These are phyloP conservation scores for Tetrastigma voinierianum DNA, from an alignment of 164 flowering plant species.

Conservation along the genomic window DNA sequence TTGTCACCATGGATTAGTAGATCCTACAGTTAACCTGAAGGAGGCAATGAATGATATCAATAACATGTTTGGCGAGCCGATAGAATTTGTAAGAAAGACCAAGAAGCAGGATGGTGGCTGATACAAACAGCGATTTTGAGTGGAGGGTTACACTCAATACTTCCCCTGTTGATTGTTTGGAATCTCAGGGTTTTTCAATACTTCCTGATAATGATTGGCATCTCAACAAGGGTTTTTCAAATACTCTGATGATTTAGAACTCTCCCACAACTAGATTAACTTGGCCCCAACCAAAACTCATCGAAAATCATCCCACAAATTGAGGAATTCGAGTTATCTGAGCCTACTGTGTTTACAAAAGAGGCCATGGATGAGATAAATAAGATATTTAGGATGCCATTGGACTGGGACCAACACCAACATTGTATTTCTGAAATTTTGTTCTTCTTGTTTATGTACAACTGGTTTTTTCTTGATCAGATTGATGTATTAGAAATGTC, in stretches of 20 bases:
- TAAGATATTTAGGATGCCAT: slow-evolving; percentile 82
- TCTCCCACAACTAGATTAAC: no score
- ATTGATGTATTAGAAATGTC: no score
- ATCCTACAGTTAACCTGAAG: slow-evolving; percentile 90
- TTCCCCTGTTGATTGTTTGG: slow-evolving; percentile 51
- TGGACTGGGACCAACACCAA: slow-evolving; percentile 43
- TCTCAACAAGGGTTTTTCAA: slow-evolving; percentile 41
- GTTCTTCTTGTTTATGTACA: neutral
- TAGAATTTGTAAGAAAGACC: slow-evolving; percentile 68
- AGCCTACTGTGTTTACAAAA: slow-evolving; percentile 76
- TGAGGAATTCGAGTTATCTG: slow-evolving; percentile 56
- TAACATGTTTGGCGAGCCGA: slow-evolving; percentile 91
- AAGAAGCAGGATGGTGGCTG: slow-evolving; percentile 37
- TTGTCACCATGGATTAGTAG: slow-evolving; percentile 95
- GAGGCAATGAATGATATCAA: slow-evolving; percentile 91
- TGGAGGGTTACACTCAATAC: slow-evolving; percentile 63
- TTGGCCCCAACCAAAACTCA: no score
- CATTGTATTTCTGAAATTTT: neutral
- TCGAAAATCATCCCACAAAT: slow-evolving; percentile 25
- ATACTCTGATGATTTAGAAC: slow-evolving; percentile 75
- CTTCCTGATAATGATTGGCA: slow-evolving; percentile 51
- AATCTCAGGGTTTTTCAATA: slow-evolving; percentile 50
- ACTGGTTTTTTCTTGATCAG: neutral
- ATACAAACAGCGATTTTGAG: slow-evolving; percentile 22
- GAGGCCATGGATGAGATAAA: slow-evolving; percentile 93